Evolutionary conservation across 306 rosid species (phyloP), one percentile per base, ranked within the genome.

Genomic region (Dryas octopetala): DNA sequence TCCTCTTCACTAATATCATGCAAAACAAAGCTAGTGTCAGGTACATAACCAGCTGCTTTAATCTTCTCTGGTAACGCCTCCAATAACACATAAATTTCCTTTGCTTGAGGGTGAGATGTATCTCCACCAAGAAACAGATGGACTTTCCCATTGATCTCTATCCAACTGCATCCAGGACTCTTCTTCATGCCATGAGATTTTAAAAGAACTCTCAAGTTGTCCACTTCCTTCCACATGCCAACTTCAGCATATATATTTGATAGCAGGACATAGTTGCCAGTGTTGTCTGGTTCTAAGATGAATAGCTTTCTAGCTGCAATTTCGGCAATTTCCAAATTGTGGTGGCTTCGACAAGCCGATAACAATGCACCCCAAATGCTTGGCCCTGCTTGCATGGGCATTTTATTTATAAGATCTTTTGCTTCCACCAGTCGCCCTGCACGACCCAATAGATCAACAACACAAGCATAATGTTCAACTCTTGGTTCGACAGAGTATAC

Each of bases 371-470:
- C 85, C 86, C 86, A 85, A 54, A 82, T 66, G 50, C 82, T 68
- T 14, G 83, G 83, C 58, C 80, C 80, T 1, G 88, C 81, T 72
- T 79, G 83, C 58, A 80, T 54, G 13, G 83, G 76, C 88, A 87
- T 87, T 45, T 49, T 68, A 47, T 70, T 75, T 58, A 82, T 82
- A 14, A 87, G 79, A 63, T 80, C 64, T 79, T 82, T 77, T 28
- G 88, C 88, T 65, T 84, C 71, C 1, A 71, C 59, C 23, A 84
- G 13, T 54, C 74, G 26, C 23, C 88, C 86, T 4, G 75, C 88
- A 23, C 85, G 85, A 49, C 88, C 83, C 19, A 87, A 81, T 44
- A 84, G 83, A 63, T 87, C 90, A 65, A 82, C 90, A 72, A 82
- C 69, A 70, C 86, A 82, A 54, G 85, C 85, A 58, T 84, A 87